These are phyloP conservation scores for Phytophthora tubulina DNA, from an alignment of 352 stramenopile genomes.

Conservation along the genomic window DNA sequence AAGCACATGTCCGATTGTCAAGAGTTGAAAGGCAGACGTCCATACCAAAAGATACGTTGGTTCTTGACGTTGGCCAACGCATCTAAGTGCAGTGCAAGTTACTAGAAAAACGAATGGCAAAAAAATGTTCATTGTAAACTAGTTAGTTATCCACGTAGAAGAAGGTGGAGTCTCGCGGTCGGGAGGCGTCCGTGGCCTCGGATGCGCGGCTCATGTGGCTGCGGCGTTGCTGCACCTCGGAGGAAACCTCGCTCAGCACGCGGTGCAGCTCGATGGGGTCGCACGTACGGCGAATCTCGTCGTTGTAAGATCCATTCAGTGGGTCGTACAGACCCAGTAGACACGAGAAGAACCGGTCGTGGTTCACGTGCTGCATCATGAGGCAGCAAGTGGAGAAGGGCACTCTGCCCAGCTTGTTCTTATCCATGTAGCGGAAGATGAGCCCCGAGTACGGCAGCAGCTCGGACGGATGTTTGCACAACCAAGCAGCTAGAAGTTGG, in stretches of 20 bases:
- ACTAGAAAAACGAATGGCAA: background rate
- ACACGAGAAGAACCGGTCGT: slow-evolving; percentile 90
- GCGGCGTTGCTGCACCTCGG: slow-evolving; percentile 60
- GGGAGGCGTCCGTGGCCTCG: slow-evolving; percentile 46
- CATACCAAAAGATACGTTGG: background rate
- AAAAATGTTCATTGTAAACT: slow-evolving; percentile 11
- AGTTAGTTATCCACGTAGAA: slow-evolving; percentile 71
- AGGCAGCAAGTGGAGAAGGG: slow-evolving; percentile 87
- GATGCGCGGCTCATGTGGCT: slow-evolving; percentile 56
- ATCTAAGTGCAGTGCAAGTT: slow-evolving; percentile 2
- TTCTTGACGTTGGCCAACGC: slow-evolving; percentile 17
- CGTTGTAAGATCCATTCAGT: slow-evolving; percentile 75
- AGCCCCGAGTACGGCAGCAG: slow-evolving; percentile 80
- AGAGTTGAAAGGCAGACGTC: background rate
- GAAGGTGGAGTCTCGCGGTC: slow-evolving; percentile 78
- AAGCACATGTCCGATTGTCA: background rate
- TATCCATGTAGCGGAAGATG: slow-evolving; percentile 92
- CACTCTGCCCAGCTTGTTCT: slow-evolving; percentile 80
- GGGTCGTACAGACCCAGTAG: slow-evolving; percentile 86
- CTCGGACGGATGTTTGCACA: slow-evolving; percentile 85
- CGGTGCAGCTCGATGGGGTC: slow-evolving; percentile 74
- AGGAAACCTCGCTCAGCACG: slow-evolving; percentile 81
- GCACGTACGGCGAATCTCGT: slow-evolving; percentile 73
- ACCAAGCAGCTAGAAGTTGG: slow-evolving; percentile 82
- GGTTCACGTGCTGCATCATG: slow-evolving; percentile 90